Conservation (phyloP, 495 filamentous ascomycete genomes). For the Trichoderma gamsii region DNA sequence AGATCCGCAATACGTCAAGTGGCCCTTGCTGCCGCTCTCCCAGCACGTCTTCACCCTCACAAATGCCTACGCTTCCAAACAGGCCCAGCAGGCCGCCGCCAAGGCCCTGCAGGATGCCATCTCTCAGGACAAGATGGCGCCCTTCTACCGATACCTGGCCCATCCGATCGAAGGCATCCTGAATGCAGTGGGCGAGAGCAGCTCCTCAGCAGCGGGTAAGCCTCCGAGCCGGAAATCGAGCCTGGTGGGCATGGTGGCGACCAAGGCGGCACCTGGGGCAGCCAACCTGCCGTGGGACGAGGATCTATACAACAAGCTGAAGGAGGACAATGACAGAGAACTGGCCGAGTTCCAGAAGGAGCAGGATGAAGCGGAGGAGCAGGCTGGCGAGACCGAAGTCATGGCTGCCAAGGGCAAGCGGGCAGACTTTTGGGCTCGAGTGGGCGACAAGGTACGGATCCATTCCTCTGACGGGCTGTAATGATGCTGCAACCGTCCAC, state of each 20-base stretch:
- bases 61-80: slow-evolving; percentile 68
- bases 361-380: slow-evolving; percentile 88
- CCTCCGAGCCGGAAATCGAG: slow-evolving; percentile 50
- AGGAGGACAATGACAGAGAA: slow-evolving; percentile 85
- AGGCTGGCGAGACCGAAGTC: slow-evolving; percentile 92
- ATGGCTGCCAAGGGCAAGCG: slow-evolving; percentile 87
- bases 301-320: slow-evolving; percentile 72
- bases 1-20: slow-evolving; percentile 94
- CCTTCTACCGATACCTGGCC: slow-evolving; percentile 89
- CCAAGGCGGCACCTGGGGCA: slow-evolving; percentile 52
- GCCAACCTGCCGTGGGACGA: slow-evolving; percentile 86
- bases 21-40: slow-evolving; percentile 82
- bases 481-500: not conserved
- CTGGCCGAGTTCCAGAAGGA: slow-evolving; percentile 89
- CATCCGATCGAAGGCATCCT: slow-evolving; percentile 90
- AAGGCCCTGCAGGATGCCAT: slow-evolving; percentile 91
- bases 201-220: slow-evolving; percentile 44
- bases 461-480: not conserved
- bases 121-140: slow-evolving; percentile 89
- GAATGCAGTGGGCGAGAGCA: slow-evolving; percentile 68
- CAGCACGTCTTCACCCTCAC: slow-evolving; percentile 97
- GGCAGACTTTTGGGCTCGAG: slow-evolving; percentile 88
- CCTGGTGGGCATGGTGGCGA: slow-evolving; percentile 66
- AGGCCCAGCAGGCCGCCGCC: slow-evolving; percentile 64
- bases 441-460: slow-evolving; percentile 82